A percentile compares a stretch with the other conserved stretches of the same genome.
These are phyloP conservation scores for Sphaerulina populicola DNA, from an alignment of 2,329 filamentous ascomycete genomes.

Conservation along the genomic window DNA sequence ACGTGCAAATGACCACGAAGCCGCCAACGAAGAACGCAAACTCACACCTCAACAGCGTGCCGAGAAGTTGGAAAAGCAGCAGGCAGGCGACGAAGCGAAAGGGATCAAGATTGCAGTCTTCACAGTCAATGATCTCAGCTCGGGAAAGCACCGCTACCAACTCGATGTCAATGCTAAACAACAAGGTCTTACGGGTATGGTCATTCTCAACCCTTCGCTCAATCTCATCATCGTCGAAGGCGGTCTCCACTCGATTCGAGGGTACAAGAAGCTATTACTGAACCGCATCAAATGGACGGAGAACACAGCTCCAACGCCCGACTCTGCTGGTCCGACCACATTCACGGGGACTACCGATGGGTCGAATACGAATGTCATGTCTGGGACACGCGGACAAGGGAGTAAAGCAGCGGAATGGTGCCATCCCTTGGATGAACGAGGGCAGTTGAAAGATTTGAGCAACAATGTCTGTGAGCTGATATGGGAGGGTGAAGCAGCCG, in stretches of 20 bases:
- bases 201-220: slow-evolving; percentile 81
- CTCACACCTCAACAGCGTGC: slow-evolving; percentile 78
- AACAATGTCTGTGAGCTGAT: slow-evolving; percentile 74
- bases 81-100: slow-evolving; percentile 78
- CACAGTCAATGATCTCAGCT: slow-evolving; percentile 79
- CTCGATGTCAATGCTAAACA: slow-evolving; percentile 89
- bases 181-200: slow-evolving; percentile 76
- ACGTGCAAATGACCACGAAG: slow-evolving; percentile 67
- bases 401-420: slow-evolving; percentile 64
- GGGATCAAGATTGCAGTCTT: slow-evolving; percentile 83
- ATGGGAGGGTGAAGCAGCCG: slow-evolving; percentile 84
- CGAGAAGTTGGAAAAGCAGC: slow-evolving; percentile 73
- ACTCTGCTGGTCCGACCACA: slow-evolving; percentile 23
- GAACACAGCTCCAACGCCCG: slow-evolving; percentile 58
- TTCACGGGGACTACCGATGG: slow-evolving; percentile 26
- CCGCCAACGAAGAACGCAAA: slow-evolving; percentile 73
- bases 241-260: slow-evolving; percentile 69
- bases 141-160: slow-evolving; percentile 86
- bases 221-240: slow-evolving; percentile 89
- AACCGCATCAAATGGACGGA: slow-evolving; percentile 93
- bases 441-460: slow-evolving; percentile 70
- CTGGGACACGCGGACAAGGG: slow-evolving; percentile 35
- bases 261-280: slow-evolving; percentile 88
- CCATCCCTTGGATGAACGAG: slow-evolving; percentile 66
- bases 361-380: slow-evolving; percentile 15